These are phyloP conservation scores for Scheffersomyces insectosa DNA, from an alignment of 1,139 yeast species.

Conservation along the genomic window DNA sequence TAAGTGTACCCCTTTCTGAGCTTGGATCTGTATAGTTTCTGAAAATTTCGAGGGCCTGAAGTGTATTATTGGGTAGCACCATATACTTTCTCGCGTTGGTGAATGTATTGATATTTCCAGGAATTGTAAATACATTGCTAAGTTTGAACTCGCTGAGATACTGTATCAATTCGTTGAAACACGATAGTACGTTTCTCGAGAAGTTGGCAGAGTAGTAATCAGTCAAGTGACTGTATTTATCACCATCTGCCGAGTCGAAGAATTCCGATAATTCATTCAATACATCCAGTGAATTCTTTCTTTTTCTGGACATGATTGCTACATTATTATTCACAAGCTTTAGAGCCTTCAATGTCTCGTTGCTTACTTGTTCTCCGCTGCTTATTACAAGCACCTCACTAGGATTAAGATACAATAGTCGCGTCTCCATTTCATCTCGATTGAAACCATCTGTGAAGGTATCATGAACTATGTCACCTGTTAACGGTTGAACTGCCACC, in stretches of 20 bases:
- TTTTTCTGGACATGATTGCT: slow-evolving; percentile 9
- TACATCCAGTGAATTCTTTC: slow-evolving; percentile 5
- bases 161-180: slow-evolving; percentile 48
- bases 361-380: slow-evolving; percentile 23
- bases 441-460: slow-evolving; percentile 56
- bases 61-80: slow-evolving; percentile 68
- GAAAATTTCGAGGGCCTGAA: slow-evolving; percentile 74
- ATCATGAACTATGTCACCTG: slow-evolving; percentile 80
- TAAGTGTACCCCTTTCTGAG: slow-evolving; percentile 62
- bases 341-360: slow-evolving; percentile 26
- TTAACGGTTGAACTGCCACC: slow-evolving; percentile 72
- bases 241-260: slow-evolving; percentile 13
- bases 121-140: slow-evolving; percentile 52
- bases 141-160: slow-evolving; percentile 68
- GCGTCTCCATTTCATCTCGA: slow-evolving; percentile 65
- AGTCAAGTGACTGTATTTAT: slow-evolving; percentile 15
- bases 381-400: slow-evolving; percentile 62
- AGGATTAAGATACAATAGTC: slow-evolving; percentile 74
- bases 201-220: slow-evolving; percentile 28
- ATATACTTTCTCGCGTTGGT: slow-evolving; percentile 50
- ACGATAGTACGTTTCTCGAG: slow-evolving; percentile 29
- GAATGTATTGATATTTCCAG: slow-evolving; percentile 56
- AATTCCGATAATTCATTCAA: slow-evolving; percentile 16
- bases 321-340: slow-evolving; percentile 17
- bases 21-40: slow-evolving; percentile 56